Base-by-base conservation (phyloP, 495 filamentous ascomycete genomes). In the Neurospora sp. region DNA sequence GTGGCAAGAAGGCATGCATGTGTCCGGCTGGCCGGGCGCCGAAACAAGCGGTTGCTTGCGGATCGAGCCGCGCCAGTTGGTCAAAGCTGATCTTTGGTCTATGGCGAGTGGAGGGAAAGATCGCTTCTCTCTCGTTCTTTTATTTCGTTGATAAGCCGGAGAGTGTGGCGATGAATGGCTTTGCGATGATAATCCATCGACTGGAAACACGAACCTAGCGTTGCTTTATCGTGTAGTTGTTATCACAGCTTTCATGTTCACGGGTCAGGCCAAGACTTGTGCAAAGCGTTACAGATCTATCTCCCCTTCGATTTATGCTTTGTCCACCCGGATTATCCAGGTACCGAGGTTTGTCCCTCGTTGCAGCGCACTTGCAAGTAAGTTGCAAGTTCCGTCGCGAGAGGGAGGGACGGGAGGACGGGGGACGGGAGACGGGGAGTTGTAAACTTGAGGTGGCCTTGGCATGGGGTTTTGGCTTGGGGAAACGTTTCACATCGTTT, bases 41-140 rank as follows among this genome's bases (percentile, higher is more conserved):
- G 73, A 77, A 76, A 76, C 39, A 76, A 76, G 75, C 79, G 76
- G 78, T 72, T 80, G 77, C 74, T 71, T 75, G 71, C 76, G 77
- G 76, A 62, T 77, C 70, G 73, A 77, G 73, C 79, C 77, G 74
- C 69, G 14, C 37, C 31, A 62, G 54, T 66, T 79, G 74, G 74
- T 16, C 74, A 39, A 75, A 69, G 74, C 72, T 31, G 27, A 1
- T 27, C 27, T 27, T 2, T 35, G 31, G 3, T 35, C 31, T 35
- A 35, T 54, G 46, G n/a, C 20, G 31, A 35, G n/a, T 3, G 31
- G 44, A 20, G 2, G 18, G 42, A n/a, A 44, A 3, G 42, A n/a
- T 41, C 39, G 12, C 4, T 12, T 41, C n/a, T n/a, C n/a, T 35
- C 31, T 3, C 31, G 31, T 41, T 41, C 12, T 5, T 41, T 41